Percentiles rank a stretch among this genome's conserved stretches.
These are phyloP conservation scores for Crassisporium funariophilum DNA, from an alignment of 768 basidiomycete species.

Conservation along the genomic window DNA sequence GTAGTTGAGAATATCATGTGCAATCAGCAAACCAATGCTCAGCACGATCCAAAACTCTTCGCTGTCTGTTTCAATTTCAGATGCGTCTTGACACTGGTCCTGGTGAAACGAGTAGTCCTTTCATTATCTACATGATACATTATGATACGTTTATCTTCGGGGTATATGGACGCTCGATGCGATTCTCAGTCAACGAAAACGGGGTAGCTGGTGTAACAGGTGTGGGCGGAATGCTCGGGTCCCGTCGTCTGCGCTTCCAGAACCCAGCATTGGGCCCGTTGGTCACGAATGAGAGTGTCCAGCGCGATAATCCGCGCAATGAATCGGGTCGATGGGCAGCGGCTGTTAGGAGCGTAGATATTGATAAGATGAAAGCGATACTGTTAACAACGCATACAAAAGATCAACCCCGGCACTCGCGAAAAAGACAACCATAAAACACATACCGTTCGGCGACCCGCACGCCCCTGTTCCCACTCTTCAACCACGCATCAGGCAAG, in stretches of 20 bases:
- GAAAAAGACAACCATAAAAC: background rate
- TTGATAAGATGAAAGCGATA: conserved; percentile 59
- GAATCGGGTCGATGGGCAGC: conserved; percentile 62
- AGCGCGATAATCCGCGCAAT: conserved; percentile 73
- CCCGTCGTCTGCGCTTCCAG: conserved; percentile 47
- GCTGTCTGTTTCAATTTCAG: no score
- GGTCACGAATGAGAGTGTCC: conserved; percentile 68
- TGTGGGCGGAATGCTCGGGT: conserved; percentile 30
- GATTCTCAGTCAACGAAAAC: conserved; percentile 1
- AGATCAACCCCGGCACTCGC: conserved; percentile 2
- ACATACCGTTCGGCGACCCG: conserved; percentile 58
- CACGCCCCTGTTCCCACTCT: conserved; percentile 41
- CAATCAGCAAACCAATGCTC: background rate
- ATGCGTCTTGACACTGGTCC: no score
- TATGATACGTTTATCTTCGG: background rate
- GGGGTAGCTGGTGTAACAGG: conserved; percentile 26
- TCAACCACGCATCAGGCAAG: conserved; percentile 57
- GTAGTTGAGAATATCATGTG: background rate
- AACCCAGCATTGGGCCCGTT: conserved; percentile 59
- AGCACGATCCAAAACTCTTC: no score
- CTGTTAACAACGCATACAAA: conserved; percentile 34
- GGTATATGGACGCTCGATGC: conserved; percentile 3
- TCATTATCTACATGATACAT: background rate
- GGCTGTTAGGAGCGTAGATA: conserved; percentile 66
- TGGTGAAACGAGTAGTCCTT: no score